These are phyloP conservation scores for Allium sativum DNA, from an alignment of 106 monocot genomes.

Conservation along the genomic window DNA sequence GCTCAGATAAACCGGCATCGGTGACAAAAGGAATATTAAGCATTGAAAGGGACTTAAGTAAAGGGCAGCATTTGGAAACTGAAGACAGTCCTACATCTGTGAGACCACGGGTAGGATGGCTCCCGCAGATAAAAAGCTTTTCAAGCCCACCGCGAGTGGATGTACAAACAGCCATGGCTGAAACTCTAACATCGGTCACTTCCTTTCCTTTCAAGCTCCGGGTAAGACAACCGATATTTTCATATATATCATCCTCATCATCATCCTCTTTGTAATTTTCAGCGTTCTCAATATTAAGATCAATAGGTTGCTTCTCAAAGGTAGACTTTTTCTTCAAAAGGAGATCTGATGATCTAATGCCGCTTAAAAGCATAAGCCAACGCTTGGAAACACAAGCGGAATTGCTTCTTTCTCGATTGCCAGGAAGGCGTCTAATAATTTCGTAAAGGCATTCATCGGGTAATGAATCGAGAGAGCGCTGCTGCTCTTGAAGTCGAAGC, in stretches of 20 bases:
- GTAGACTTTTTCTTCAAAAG: background rate
- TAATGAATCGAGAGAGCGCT: constrained; percentile 38
- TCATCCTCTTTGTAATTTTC: constrained; percentile 14
- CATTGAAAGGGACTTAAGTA: constrained; percentile 37
- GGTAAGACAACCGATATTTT: constrained; percentile 13
- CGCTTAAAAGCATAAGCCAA: constrained; percentile 53
- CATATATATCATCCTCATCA: constrained; percentile 7
- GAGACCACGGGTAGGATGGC: constrained; percentile 30
- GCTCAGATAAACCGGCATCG: constrained; percentile 46
- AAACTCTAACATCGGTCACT: constrained; percentile 62
- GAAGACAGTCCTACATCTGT: constrained; percentile 58
- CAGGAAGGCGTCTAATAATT: constrained; percentile 50
- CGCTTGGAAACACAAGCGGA: constrained; percentile 68
- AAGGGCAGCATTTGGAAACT: constrained; percentile 45
- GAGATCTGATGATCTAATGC: constrained; percentile 22
- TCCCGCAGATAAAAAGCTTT: constrained; percentile 44
- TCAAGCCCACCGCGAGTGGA: constrained; percentile 33
- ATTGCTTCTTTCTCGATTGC: constrained; percentile 27
- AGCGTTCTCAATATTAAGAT: constrained; percentile 25
- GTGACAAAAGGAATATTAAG: constrained; percentile 46
- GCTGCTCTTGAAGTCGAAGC: background rate
- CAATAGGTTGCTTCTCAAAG: constrained; percentile 17
- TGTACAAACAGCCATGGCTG: constrained; percentile 37
- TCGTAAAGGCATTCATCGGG: constrained; percentile 84
- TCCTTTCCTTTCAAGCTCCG: constrained; percentile 44